Evolutionary conservation across 2,329 filamentous ascomycete genomes (phyloP), one percentile per base, ranked within the genome.

Genomic region (Nakataea oryzae): DNA sequence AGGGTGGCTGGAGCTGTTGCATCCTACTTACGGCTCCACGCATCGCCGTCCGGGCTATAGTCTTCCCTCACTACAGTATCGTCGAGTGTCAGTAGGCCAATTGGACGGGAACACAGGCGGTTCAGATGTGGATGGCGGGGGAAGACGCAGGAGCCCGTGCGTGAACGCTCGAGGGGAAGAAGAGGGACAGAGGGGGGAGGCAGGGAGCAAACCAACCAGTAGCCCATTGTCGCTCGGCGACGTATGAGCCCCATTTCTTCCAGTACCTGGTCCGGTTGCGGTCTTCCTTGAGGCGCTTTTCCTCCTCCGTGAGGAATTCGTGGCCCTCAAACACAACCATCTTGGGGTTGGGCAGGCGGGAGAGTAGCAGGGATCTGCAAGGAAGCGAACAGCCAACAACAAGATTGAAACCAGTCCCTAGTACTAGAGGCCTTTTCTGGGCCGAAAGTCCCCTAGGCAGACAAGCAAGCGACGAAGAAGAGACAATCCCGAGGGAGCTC

Each of bases 221-320:
- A 63, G 93, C 92, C 93, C 93, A 97, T 79, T 97, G 93, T 72
- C 93, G 83, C 79, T 97, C 93, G 62, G 93, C 86, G 69, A 96
- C 88, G 72, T 97, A 97, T 28, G 93, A 88, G 62, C 93, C 93
- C 92, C 93, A 97, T 86, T 89, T 91, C 85, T 97, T 97, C 93
- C 93, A 97, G 79, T 97, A 97, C 74, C 91, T 93, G 67, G 78
- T 84, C 66, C 88, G 87, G 66, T 93, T 85, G 64, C 87, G 85
- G 75, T 97, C 93, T 72, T 96, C 86, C 72, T 89, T 88, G 68
- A 97, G 83, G 59, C 95, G 88, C 75, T 89, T 89, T 81, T 97
- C 93, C 78, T 97, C 93, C 75, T 90, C 87, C 64, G 89, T 92
- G 72, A 93, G 83, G 75, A 91, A 93, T 73, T 95, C 90, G 76